These are phyloP conservation scores for Colletotrichum eremochloae DNA, from an alignment of 2,329 filamentous ascomycete species.

Conservation along the genomic window DNA sequence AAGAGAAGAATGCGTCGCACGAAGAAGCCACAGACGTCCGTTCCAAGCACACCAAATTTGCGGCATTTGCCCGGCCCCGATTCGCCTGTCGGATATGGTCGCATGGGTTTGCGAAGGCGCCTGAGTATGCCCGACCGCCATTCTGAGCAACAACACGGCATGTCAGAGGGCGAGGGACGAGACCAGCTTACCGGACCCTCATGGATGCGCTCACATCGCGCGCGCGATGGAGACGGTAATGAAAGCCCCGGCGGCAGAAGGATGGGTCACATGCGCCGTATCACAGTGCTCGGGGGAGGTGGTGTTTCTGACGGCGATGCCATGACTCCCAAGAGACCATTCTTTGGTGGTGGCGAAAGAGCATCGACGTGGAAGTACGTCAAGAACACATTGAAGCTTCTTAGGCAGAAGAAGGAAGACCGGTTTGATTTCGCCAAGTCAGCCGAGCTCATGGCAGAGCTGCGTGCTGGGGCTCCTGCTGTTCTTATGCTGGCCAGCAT, in stretches of 20 bases:
- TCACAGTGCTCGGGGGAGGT: conserved; percentile 76
- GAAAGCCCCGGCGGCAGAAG: conserved; percentile 66
- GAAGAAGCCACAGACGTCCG: conserved; percentile 61
- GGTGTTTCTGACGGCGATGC: conserved; percentile 74
- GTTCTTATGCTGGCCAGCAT: conserved; percentile 96
- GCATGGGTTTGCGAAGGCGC: conserved; percentile 72
- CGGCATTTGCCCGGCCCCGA: conserved; percentile 59
- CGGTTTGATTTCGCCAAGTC: conserved; percentile 95
- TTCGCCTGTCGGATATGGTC: conserved; percentile 56
- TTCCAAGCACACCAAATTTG: conserved; percentile 73
- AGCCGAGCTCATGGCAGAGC: conserved; percentile 94
- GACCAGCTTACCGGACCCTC: conserved; percentile 69
- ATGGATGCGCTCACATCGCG: conserved; percentile 61
- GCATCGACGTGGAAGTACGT: conserved; percentile 90
- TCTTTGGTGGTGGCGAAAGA: conserved; percentile 73
- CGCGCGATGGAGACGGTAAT: conserved; percentile 61
- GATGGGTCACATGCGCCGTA: conserved; percentile 73
- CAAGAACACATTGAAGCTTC: conserved; percentile 86
- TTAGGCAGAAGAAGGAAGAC: conserved; percentile 87
- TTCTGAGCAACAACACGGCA: conserved; percentile 69
- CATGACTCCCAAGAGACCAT: conserved; percentile 67
- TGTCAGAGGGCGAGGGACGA: conserved; percentile 82
- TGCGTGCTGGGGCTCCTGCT: conserved; percentile 91
- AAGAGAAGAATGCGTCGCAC: conserved; percentile 68
- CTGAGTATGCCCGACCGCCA: conserved; percentile 75